A percentile compares a stretch with the other conserved stretches of the same genome.
Conservation (phyloP, 2,329 filamentous ascomycete species). For the Penicillium sp. region DNA sequence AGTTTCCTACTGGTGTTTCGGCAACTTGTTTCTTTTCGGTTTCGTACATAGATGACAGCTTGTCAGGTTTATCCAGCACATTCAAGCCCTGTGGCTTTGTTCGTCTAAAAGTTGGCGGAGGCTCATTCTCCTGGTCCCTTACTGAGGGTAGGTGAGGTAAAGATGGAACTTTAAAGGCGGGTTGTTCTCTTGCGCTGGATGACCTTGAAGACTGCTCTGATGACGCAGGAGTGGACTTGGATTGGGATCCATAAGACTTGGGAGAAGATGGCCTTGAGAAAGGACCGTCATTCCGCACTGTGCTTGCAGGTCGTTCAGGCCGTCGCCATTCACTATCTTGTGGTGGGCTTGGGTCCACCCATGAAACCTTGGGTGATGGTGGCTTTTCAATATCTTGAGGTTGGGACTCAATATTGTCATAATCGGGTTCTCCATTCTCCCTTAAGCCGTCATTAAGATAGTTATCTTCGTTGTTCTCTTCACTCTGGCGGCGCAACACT, state of each 20-base stretch:
- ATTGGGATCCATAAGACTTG: constrained; percentile 35
- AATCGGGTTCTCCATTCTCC: constrained; percentile 29
- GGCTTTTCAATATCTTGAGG: constrained; percentile 23
- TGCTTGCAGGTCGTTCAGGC: constrained; percentile 20
- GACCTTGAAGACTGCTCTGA: constrained; percentile 41
- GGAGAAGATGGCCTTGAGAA: constrained; percentile 39
- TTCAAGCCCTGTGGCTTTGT: constrained; percentile 57
- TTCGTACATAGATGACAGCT: constrained; percentile 52
- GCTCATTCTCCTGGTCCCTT: constrained; percentile 83
- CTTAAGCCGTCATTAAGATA: constrained; percentile 28
- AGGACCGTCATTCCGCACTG: constrained; percentile 24
- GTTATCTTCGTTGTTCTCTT: constrained; percentile 57
- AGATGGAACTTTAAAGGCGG: constrained; percentile 60
- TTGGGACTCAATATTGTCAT: constrained; percentile 29
- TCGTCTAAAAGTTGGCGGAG: constrained; percentile 66
- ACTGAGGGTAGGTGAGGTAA: constrained; percentile 60
- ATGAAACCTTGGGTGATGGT: constrained; percentile 39
- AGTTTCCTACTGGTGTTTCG: constrained; percentile 47
- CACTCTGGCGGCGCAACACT: constrained; percentile 59
- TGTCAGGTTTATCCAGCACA: constrained; percentile 58
- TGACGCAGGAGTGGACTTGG: constrained; percentile 45
- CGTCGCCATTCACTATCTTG: constrained; percentile 24
- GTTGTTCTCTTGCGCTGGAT: constrained; percentile 46
- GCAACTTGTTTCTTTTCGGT: constrained; percentile 45
- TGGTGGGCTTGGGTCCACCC: constrained; percentile 36